Evolutionary conservation across 139 green algal genomes (phyloP), one percentile per base, ranked within the genome.

Genomic region (Closterium sp.): DNA sequence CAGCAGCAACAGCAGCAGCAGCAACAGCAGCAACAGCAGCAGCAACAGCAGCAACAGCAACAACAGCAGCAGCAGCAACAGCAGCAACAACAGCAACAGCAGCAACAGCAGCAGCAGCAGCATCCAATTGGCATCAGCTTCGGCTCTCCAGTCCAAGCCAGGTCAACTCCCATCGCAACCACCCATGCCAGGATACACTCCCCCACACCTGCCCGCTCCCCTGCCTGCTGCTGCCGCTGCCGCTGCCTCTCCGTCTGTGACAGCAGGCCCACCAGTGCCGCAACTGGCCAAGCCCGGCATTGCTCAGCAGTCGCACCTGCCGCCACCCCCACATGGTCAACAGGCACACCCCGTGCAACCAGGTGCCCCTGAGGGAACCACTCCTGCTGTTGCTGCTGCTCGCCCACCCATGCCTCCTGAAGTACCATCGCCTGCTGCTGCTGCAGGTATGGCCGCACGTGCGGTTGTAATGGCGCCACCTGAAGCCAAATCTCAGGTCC

Each of bases 11-110:
- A 91, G 22, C 34, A 87, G 29, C 89, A 91, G 22, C 6, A 87
- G 32, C 34, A 91, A 91, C 89, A 91, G 17, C 34, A 87, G 79
- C 89, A 91, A 30, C 6, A 87, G 89, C 34, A 91, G 79, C 89
- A 91, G 28, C 29, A 91, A 62, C 88, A 91, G 27, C 29, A 91
- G 27, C 29, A 91, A 62, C 88, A 91, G 11, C 29, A 88, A 32
- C 88, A 91, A 70, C 29, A 91, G 9, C 88, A 91, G 30, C 29
- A 88, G 30, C 29, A 87, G 11, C 88, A 86, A 30, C 29, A 91
- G 30, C 88, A 91, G 30, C 29, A 91, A 32, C 29, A 91, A 32
- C 29, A 91, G 29, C 88, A 91, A 70, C 29, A 91, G 62, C 88
- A 91, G 11, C 29, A 91, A 11, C 88, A 62, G 27, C 29, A 79